Evolutionary conservation across 2,329 filamentous ascomycete genomes (phyloP).

Genomic region (Coniochaeta sp.): DNA sequence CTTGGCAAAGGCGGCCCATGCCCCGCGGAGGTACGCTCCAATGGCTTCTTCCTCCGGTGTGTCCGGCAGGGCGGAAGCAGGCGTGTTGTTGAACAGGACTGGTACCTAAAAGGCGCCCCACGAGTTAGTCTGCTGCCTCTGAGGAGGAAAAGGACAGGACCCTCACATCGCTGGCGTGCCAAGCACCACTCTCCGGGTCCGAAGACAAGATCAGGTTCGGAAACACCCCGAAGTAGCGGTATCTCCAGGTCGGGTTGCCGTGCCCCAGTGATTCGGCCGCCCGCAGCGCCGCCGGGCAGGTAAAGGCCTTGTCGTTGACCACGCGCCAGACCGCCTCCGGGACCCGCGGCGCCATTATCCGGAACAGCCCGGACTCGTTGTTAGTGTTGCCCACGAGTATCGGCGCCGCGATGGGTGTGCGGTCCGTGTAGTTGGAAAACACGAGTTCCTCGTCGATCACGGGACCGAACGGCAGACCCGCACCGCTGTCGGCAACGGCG

Average conservation of each 20-base stretch:
- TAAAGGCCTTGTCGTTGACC: slow-evolving; percentile 22
- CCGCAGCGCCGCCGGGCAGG: slow-evolving; percentile 21
- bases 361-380: slow-evolving; percentile 8
- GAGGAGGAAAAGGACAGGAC: background rate
- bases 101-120: slow-evolving; percentile 15
- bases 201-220: slow-evolving; percentile 21
- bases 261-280: slow-evolving; percentile 12
- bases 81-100: slow-evolving; percentile 22
- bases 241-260: slow-evolving; percentile 26
- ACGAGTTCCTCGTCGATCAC: slow-evolving; percentile 23
- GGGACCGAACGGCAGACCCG: slow-evolving; percentile 29
- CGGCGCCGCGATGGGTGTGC: slow-evolving; percentile 3
- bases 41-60: slow-evolving; percentile 20
- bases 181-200: slow-evolving; percentile 22
- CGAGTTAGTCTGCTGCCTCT: background rate
- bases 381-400: slow-evolving; percentile 9
- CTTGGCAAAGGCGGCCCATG: slow-evolving; percentile 31
- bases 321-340: slow-evolving; percentile 15
- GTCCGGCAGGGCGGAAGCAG: slow-evolving; percentile 9
- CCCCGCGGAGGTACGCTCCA: slow-evolving; percentile 25
- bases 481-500: slow-evolving; percentile 19
- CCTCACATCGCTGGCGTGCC: slow-evolving; percentile 21
- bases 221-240: slow-evolving; percentile 28
- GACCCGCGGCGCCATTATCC: slow-evolving; percentile 5
- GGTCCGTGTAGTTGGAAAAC: slow-evolving; percentile 5